Evolutionary conservation across 805 yeast genomes (phyloP).

Genomic region (Candida patagonica): DNA sequence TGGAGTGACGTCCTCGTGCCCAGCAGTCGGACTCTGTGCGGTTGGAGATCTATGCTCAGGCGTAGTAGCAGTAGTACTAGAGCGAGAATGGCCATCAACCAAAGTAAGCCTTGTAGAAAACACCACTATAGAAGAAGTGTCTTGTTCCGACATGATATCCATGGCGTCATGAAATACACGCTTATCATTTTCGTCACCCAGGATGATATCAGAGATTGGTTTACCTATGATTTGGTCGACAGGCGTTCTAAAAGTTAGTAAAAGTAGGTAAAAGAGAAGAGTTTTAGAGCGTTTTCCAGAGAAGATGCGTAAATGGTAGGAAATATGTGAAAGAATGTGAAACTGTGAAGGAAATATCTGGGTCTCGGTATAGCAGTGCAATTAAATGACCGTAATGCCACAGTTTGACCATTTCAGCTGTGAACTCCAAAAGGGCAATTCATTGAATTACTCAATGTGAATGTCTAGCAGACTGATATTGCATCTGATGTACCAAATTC

Average conservation of each 20-base stretch:
- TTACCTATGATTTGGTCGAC: conserved; percentile 43
- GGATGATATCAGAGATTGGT: conserved; percentile 54
- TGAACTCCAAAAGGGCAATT: no score
- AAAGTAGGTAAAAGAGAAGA: no score
- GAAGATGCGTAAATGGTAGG: no score
- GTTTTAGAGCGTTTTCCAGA: no score
- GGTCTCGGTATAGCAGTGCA: no score
- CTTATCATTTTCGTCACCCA: conserved; percentile 57
- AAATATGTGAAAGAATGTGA: no score
- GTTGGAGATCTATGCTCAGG: background rate
- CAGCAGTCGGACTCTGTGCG: background rate
- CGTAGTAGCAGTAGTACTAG: background rate
- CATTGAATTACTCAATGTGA: no score
- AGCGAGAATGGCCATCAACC: background rate
- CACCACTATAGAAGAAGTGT: conserved; percentile 67
- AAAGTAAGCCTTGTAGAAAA: conserved; percentile 38
- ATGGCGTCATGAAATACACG: conserved; percentile 62
- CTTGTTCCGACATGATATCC: conserved; percentile 60
- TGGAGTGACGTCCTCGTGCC: background rate
- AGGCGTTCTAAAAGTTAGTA: conserved; percentile 30
- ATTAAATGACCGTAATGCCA: no score
- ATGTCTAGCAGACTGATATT: no score
- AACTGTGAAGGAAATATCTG: no score
- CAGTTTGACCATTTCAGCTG: no score
- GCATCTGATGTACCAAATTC: no score